Base-by-base conservation (phyloP, 2,329 filamentous ascomycete species). In the Amauroascus verrucosus region DNA sequence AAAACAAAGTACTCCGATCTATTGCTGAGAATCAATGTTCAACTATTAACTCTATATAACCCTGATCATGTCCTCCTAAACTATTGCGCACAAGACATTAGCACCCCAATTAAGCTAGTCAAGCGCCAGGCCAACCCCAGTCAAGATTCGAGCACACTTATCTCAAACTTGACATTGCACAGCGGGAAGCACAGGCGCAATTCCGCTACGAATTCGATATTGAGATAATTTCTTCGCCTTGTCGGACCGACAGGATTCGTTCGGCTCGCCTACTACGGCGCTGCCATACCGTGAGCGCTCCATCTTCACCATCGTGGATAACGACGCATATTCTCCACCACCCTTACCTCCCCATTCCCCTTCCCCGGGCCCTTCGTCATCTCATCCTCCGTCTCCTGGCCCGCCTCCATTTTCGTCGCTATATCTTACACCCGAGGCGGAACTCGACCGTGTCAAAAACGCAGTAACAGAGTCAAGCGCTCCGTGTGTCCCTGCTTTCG, bases 351-450 rank as follows among this genome's bases (percentile, higher is more conserved):
- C 64, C 48, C 69, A 68, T 61, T 66, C 65, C 22, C 69, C 66
- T 35, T 62, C 58, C 52, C 66, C 65, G 24, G 66, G 67, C 61
- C 65, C 71, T 11, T 46, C 50, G 52, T 73, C 73, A 58, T 69
- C 74, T 40, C 16, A 9, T 20, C 41, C 40, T 65, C 74, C 78
- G 58, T 79, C 78, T 56, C 71, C 72, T 54, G 70, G 72, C 54
- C 80, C 81, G 58, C 81, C 81, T 57, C 78, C 81, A 57, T 84
- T 83, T 69, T 82, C 79, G 54, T 81, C 80, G 32, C 78, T 82
- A 65, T 81, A 80, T 68, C 80, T 79, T 62, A 69, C 75, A 38
- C 66, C 75, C 51, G 64, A 68, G 58, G 55, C 61, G 53, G 66
- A 72, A 52, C 58, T 62, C 59, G 65, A 67, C 18, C 37, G 28